Conservation (phyloP, 129 eudicot genomes). For the Pseudognaphalium luteoalbum region DNA sequence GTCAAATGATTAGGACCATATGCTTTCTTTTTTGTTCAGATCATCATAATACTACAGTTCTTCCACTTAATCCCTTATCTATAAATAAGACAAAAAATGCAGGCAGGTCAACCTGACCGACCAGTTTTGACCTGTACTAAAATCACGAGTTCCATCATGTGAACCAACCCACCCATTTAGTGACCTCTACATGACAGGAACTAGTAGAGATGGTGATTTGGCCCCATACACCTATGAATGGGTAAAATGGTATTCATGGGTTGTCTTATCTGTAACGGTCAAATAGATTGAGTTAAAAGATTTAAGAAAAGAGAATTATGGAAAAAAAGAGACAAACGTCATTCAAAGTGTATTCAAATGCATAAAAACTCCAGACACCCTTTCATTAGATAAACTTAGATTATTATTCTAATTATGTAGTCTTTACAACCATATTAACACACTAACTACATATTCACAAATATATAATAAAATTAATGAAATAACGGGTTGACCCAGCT, state of each 20-base stretch:
- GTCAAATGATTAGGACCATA: background rate
- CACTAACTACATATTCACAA: background rate
- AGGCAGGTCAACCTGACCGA: background rate
- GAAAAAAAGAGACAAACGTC: background rate
- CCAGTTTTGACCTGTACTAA: background rate
- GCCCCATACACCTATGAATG: background rate
- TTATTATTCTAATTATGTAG: background rate
- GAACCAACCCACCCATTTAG: constrained; percentile 3
- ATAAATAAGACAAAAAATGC: background rate
- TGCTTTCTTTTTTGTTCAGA: background rate
- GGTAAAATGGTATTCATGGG: background rate
- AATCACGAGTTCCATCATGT: background rate
- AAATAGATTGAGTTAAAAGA: background rate
- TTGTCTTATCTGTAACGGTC: background rate
- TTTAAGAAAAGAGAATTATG: too few species aligned
- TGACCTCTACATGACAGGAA: background rate
- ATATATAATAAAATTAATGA: background rate
- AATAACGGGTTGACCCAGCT: background rate
- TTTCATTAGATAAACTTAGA: background rate
- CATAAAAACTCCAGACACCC: background rate
- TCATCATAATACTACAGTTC: too few species aligned
- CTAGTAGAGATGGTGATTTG: background rate
- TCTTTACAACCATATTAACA: background rate
- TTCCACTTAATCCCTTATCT: too few species aligned
- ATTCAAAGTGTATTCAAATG: background rate